Evolutionary conservation across 129 eudicot species (phyloP).

Genomic region (Chrysanthemum makinoi): DNA sequence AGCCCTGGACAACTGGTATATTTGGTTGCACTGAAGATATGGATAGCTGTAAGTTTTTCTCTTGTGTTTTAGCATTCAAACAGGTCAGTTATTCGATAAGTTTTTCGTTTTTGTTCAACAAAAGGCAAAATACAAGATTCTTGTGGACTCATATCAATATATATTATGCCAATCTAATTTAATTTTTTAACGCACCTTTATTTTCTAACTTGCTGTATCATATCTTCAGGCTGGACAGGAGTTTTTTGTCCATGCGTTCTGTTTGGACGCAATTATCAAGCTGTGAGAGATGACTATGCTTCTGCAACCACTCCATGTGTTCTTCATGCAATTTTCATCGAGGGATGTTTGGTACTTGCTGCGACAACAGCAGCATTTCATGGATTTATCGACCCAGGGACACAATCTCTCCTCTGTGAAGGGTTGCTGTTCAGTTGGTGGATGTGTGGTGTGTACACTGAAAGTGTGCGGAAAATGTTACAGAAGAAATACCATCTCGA

Average conservation of each 20-base stretch:
- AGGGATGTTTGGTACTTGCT: constrained; percentile 83
- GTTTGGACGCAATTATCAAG: constrained; percentile 88
- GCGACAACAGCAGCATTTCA: constrained; percentile 66
- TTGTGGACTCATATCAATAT: neutral
- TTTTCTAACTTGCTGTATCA: constrained; percentile 1
- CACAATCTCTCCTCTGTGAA: constrained; percentile 73
- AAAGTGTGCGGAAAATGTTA: constrained; percentile 62
- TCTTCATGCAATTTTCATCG: constrained; percentile 87
- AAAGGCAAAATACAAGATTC: neutral
- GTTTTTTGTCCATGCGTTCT: constrained; percentile 94
- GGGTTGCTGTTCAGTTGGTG: constrained; percentile 92
- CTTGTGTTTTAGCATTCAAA: neutral
- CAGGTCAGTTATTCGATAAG: neutral
- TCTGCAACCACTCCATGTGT: constrained; percentile 81
- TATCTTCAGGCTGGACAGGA: constrained; percentile 75
- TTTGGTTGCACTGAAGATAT: constrained; percentile 82
- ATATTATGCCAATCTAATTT: neutral
- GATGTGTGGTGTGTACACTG: constrained; percentile 95
- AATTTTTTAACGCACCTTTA: neutral
- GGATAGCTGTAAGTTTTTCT: constrained; percentile 76
- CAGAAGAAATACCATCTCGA: constrained; percentile 95
- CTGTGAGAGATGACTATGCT: constrained; percentile 76
- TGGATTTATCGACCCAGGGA: constrained; percentile 69
- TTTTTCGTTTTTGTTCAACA: neutral
- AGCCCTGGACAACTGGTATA: constrained; percentile 91